phyloP scores from a whole-genome alignment of 768 basidiomycete genomes.

The Boletus reticuloceps region DNA sequence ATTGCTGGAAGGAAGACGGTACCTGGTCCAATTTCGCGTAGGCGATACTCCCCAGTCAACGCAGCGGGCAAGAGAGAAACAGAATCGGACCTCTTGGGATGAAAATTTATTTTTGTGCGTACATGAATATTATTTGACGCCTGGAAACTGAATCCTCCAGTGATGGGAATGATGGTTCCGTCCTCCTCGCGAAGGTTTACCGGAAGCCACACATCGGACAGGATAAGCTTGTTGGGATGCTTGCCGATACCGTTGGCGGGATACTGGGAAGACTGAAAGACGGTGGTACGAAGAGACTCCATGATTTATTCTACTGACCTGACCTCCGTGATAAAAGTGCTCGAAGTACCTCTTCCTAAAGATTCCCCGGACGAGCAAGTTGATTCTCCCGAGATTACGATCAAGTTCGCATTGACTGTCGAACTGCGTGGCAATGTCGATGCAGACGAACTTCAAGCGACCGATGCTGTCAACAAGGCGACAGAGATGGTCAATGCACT shows the following conservation, averaged over 20 bases:
- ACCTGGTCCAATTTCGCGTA: constrained; percentile 10
- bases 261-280: constrained; percentile 8
- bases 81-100: constrained; percentile 6
- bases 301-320: neutral
- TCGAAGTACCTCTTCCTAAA: constrained; percentile 10
- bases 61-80: constrained; percentile 10
- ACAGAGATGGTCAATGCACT: neutral
- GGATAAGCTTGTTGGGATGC: constrained; percentile 9
- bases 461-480: constrained; percentile 7
- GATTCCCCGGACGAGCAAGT: neutral
- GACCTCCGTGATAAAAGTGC: constrained; percentile 2
- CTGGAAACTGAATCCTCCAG: constrained; percentile 2
- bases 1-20: constrained; percentile 5
- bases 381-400: neutral
- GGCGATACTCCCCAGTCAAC: constrained; percentile 12
- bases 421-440: neutral
- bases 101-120: constrained; percentile 19
- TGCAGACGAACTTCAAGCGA: constrained; percentile 16
- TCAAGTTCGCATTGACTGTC: constrained; percentile 12
- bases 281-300: constrained; percentile 7
- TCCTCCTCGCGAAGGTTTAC: constrained; percentile 10
- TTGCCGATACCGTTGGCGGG: constrained; percentile 9
- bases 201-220: constrained; percentile 7
- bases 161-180: constrained; percentile 11
- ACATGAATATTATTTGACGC: neutral